phyloP scores from a whole-genome alignment of 2,329 filamentous ascomycete genomes.

The Bipolaris zeicola region DNA sequence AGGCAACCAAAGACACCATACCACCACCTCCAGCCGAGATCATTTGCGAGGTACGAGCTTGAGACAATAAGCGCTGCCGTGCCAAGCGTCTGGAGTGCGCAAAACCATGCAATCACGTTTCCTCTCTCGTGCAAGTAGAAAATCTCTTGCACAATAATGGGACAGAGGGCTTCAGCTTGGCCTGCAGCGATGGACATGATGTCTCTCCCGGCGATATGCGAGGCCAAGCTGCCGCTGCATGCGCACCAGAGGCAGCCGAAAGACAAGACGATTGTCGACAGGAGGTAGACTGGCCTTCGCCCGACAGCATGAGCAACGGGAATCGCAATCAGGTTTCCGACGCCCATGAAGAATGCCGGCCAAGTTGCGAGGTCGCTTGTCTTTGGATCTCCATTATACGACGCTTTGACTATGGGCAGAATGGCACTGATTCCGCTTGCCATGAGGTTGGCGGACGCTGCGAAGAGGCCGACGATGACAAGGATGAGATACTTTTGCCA shows the following conservation, averaged over 20 bases:
- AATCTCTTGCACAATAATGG: slow-evolving; percentile 16
- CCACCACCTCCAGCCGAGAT: slow-evolving; percentile 20
- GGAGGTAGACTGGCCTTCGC: slow-evolving; percentile 15
- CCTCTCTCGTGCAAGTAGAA: slow-evolving; percentile 18
- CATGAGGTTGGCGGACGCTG: slow-evolving; percentile 16
- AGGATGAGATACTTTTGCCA: slow-evolving; percentile 20
- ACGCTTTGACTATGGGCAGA: slow-evolving; percentile 9
- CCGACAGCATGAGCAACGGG: slow-evolving; percentile 16
- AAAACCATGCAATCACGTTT: slow-evolving; percentile 18
- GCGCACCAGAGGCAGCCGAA: slow-evolving; percentile 18
- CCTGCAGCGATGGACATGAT: slow-evolving; percentile 21
- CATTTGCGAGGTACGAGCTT: slow-evolving; percentile 16
- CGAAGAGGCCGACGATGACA: slow-evolving; percentile 17
- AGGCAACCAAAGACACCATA: slow-evolving; percentile 15
- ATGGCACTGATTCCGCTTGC: slow-evolving; percentile 19
- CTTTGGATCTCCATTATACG: slow-evolving; percentile 11
- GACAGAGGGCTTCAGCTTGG: slow-evolving; percentile 18
- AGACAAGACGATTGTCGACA: slow-evolving; percentile 14
- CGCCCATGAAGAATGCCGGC: slow-evolving; percentile 20
- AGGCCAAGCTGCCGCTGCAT: slow-evolving; percentile 8
- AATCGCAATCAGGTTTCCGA: slow-evolving; percentile 17
- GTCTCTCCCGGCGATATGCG: slow-evolving; percentile 18
- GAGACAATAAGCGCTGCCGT: slow-evolving; percentile 16
- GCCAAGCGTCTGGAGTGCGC: slow-evolving; percentile 16
- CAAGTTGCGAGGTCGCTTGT: slow-evolving; percentile 16